Conservation (phyloP, 768 basidiomycete species). For the Saitozyma podzolica region DNA sequence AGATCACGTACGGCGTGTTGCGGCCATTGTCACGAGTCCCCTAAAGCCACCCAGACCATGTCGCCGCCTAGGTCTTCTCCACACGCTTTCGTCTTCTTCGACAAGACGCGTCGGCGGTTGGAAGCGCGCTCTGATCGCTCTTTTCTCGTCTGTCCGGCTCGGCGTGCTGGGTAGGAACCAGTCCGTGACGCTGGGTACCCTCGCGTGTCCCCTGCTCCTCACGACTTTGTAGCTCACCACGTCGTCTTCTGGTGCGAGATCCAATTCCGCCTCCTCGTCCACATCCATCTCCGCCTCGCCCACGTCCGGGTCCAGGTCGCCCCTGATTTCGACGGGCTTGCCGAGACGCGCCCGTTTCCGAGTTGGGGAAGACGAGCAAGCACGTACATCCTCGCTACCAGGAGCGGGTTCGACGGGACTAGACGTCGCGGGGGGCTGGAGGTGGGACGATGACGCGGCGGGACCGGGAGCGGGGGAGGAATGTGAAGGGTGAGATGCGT, state of each 20-base stretch:
- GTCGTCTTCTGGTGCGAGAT: neutral
- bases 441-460: neutral
- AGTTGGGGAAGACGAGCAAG: neutral
- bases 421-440: neutral
- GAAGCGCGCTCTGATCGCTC: neutral
- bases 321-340: constrained; percentile 3
- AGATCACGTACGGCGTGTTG: neutral
- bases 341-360: constrained; percentile 9
- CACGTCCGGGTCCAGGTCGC: neutral
- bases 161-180: constrained; percentile 21
- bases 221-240: neutral
- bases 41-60: neutral
- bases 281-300: neutral
- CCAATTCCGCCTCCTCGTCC: constrained; percentile 5
- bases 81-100: neutral
- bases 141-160: constrained; percentile 7
- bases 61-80: neutral
- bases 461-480: constrained; percentile 1
- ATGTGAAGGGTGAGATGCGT: neutral
- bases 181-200: constrained; percentile 20
- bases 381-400: too few relatives aligned
- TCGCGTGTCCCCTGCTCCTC: neutral
- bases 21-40: neutral
- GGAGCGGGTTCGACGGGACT: too few relatives aligned
- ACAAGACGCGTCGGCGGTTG: neutral